These are phyloP conservation scores for Purpureocillium lavendulum DNA, from an alignment of 2,329 filamentous ascomycete species.

Conservation along the genomic window DNA sequence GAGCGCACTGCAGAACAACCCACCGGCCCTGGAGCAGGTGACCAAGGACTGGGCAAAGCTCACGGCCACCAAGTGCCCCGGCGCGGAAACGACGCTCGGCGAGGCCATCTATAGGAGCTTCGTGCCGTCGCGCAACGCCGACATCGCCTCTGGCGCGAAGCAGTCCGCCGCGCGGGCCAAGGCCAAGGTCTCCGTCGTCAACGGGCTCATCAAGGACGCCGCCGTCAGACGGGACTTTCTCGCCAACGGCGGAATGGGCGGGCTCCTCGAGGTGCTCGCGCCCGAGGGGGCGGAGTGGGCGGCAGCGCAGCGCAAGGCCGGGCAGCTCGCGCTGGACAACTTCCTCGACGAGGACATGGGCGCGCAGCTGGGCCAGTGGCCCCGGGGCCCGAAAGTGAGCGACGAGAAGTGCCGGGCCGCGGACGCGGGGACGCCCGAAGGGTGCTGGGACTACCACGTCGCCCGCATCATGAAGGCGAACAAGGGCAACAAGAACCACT, in stretches of 20 bases:
- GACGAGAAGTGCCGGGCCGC: constrained; percentile 26
- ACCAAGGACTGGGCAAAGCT: constrained; percentile 37
- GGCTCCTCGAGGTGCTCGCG: constrained; percentile 44
- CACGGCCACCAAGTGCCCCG: constrained; percentile 27
- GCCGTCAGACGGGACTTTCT: constrained; percentile 48
- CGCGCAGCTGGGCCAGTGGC: constrained; percentile 49
- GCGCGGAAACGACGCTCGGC: constrained; percentile 19
- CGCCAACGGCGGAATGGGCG: constrained; percentile 40
- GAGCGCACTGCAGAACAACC: constrained; percentile 56
- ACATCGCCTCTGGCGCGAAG: constrained; percentile 14
- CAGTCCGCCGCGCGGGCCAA: constrained; percentile 20
- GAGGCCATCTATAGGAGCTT: constrained; percentile 33
- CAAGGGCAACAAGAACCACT: constrained; percentile 28
- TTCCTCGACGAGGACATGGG: constrained; percentile 61
- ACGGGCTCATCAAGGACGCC: constrained; percentile 46
- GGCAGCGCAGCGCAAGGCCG: constrained; percentile 43
- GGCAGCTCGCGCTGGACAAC: constrained; percentile 52
- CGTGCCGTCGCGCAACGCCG: constrained; percentile 18
- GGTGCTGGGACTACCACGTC: constrained; percentile 52
- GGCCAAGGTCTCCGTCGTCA: constrained; percentile 41
- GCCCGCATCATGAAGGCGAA: constrained; percentile 28
- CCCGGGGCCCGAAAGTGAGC: constrained; percentile 23
- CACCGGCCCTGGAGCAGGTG: constrained; percentile 46
- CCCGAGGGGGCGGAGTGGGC: constrained; percentile 39
- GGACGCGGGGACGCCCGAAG: constrained; percentile 29